Evolutionary conservation across 1,139 yeast species (phyloP).

Genomic region (Protomyces inundatus): DNA sequence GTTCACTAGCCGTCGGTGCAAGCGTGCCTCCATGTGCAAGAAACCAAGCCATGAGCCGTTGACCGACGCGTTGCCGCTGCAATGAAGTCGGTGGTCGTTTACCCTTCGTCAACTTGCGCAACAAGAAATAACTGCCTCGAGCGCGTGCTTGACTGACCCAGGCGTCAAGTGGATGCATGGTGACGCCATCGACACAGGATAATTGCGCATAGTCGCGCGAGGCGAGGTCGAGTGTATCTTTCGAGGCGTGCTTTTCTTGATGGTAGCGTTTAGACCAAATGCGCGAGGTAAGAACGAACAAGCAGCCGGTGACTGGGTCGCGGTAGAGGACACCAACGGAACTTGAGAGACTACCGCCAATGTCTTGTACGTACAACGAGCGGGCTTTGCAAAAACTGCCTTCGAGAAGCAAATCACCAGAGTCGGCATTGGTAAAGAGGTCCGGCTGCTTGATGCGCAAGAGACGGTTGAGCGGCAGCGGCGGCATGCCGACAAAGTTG

Average conservation of each 20-base stretch:
- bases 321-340: conserved; percentile 12
- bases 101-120: conserved; percentile 1
- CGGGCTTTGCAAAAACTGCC: background rate
- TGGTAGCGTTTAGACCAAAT: conserved; percentile 6
- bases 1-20: conserved; percentile 1
- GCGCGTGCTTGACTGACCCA: background rate
- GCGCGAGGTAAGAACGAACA: conserved; percentile 11
- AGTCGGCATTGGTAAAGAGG: background rate
- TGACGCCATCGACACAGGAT: conserved; percentile 5
- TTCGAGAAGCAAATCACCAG: conserved; percentile 16
- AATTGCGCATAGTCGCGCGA: background rate
- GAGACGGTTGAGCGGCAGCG: conserved; percentile 7
- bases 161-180: conserved; percentile 13
- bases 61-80: conserved; percentile 6
- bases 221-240: background rate
- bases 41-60: conserved; percentile 8
- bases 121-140: conserved; percentile 10
- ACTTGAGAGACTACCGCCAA: background rate
- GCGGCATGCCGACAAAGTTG: background rate
- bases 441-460: background rate
- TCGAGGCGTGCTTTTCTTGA: background rate
- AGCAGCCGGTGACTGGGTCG: conserved; percentile 1
- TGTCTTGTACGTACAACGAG: conserved; percentile 7
- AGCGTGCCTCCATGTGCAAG: background rate
- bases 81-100: background rate